A percentile compares a stretch with the other conserved stretches of the same genome.
These are phyloP conservation scores for Lactarius evosmus DNA, from an alignment of 768 basidiomycete genomes.

Conservation along the genomic window DNA sequence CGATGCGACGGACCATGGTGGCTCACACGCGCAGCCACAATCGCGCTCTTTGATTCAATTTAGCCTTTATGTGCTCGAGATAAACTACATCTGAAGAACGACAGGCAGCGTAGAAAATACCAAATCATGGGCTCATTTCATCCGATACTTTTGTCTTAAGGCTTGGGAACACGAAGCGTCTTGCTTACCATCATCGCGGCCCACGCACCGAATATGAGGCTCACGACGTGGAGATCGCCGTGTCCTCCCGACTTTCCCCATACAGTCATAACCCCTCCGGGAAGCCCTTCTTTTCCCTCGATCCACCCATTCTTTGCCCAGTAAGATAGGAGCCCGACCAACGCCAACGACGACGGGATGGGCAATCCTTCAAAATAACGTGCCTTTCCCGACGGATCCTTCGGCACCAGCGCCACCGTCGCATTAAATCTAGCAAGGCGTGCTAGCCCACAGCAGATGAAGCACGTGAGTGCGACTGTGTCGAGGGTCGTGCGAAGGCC, in stretches of 20 bases:
- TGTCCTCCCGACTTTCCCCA: conserved; percentile 71
- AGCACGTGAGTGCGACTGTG: conserved; percentile 78
- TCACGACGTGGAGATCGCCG: conserved; percentile 82
- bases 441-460: conserved; percentile 95
- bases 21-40: neutral
- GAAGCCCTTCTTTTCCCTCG: conserved; percentile 70
- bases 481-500: conserved; percentile 92
- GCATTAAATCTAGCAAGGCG: conserved; percentile 98
- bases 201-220: conserved; percentile 79
- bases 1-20: conserved; percentile 30
- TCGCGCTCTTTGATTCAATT: neutral
- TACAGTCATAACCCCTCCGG: conserved; percentile 66
- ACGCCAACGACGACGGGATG: conserved; percentile 82
- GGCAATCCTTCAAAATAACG: conserved; percentile 98
- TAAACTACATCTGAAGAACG: neutral
- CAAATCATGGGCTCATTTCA: neutral
- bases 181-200: conserved; percentile 98
- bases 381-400: conserved; percentile 80
- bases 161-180: conserved; percentile 83
- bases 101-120: neutral
- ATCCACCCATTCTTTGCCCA: conserved; percentile 88
- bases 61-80: neutral
- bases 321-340: conserved; percentile 76
- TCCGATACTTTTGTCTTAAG: conserved; percentile 38
- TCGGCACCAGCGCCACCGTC: conserved; percentile 91